A percentile compares a stretch with the other conserved stretches of the same genome.
Conservation (phyloP, 257 asterid genomes). For the Petunia axillaris region DNA sequence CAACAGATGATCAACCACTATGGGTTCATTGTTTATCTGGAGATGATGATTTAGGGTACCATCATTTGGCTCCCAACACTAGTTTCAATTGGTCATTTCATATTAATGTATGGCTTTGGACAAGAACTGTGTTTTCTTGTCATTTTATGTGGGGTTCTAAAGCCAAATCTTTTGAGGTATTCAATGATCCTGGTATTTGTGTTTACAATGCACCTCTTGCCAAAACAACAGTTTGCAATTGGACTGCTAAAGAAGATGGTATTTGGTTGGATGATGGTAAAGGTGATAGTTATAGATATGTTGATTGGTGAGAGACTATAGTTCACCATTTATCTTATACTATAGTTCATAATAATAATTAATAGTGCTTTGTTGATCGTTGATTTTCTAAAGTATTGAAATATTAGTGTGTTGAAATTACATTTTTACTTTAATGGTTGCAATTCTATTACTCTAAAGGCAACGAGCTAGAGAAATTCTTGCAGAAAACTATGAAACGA, state of each 20-base stretch:
- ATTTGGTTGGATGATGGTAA: neutral
- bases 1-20: neutral
- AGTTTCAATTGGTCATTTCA: conserved; percentile 16
- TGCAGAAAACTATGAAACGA: no score
- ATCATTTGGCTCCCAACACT: neutral
- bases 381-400: no score
- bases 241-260: conserved; percentile 21
- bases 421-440: no score
- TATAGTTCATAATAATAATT: no score
- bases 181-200: neutral
- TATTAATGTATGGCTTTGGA: neutral
- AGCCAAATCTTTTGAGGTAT: neutral
- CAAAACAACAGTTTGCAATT: neutral
- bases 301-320: no score
- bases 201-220: neutral
- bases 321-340: no score
- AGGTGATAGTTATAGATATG: no score
- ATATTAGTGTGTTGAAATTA: no score
- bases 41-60: neutral
- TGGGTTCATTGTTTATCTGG: conserved; percentile 18
- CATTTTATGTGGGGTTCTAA: neutral
- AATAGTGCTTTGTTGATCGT: no score
- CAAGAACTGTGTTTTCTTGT: neutral
- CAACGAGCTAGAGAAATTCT: no score
- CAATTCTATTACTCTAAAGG: no score